A percentile compares a stretch with the other conserved stretches of the same genome.
phyloP scores from a whole-genome alignment of 2,329 filamentous ascomycete genomes.

The Periglandula ipomoeae region DNA sequence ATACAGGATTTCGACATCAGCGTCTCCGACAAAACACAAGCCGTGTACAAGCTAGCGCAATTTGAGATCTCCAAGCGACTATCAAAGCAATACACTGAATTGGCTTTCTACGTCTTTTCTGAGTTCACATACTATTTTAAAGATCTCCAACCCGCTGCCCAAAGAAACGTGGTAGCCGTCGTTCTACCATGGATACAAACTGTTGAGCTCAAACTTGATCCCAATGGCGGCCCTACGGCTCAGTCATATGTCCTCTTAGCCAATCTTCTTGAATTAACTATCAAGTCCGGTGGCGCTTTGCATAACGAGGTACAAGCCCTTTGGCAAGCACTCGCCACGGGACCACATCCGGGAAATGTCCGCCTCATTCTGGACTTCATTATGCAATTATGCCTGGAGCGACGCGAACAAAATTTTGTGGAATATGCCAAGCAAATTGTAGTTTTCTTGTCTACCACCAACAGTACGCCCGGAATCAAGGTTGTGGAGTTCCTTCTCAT shows the following conservation, averaged over 20 bases:
- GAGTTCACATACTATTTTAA: conserved; percentile 94
- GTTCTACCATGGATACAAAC: conserved; percentile 95
- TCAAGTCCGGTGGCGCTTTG: conserved; percentile 76
- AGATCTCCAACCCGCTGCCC: conserved; percentile 69
- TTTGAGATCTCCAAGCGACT: conserved; percentile 92
- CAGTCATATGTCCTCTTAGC: conserved; percentile 91
- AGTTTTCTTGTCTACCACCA: conserved; percentile 82
- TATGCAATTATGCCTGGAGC: conserved; percentile 84
- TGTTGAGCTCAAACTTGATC: conserved; percentile 85
- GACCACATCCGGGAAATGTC: conserved; percentile 87
- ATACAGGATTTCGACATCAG: conserved; percentile 97
- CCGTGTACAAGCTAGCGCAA: conserved; percentile 94
- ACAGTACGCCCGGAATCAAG: conserved; percentile 66
- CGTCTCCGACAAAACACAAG: conserved; percentile 95
- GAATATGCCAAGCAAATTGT: conserved; percentile 98
- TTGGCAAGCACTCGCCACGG: conserved; percentile 92
- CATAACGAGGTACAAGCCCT: conserved; percentile 96
- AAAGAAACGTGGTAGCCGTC: conserved; percentile 88
- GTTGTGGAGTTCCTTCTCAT: conserved; percentile 89
- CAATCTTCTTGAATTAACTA: conserved; percentile 93
- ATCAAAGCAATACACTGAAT: conserved; percentile 76
- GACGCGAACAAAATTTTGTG: conserved; percentile 95
- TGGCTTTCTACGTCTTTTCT: conserved; percentile 91
- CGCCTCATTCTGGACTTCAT: conserved; percentile 93
- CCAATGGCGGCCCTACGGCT: conserved; percentile 81